Conservation (phyloP, 1,284 basidiomycete species). For the Ceratobasidium theobromae region DNA sequence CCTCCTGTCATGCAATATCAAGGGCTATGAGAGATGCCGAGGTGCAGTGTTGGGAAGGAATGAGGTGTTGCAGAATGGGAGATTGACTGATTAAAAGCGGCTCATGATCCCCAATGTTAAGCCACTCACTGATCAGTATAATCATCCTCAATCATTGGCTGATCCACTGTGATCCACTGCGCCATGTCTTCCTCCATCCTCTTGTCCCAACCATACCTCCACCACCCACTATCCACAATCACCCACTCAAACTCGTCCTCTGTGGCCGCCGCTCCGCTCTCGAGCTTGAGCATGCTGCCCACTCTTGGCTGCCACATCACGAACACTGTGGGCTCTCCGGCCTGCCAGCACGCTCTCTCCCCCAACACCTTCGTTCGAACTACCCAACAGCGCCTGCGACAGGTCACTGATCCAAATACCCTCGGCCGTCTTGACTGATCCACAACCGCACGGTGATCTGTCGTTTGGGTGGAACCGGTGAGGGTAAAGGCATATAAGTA, state of each 20-base stretch:
- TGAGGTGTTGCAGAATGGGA: slow-evolving; percentile 17
- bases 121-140: slow-evolving; percentile 59
- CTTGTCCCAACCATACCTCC: slow-evolving; percentile 63
- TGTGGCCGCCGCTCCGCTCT: slow-evolving; percentile 45
- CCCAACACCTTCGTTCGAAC: neutral
- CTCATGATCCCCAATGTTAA: slow-evolving; percentile 13
- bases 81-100: slow-evolving; percentile 10
- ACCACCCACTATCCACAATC: slow-evolving; percentile 58
- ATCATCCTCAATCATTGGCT: slow-evolving; percentile 68
- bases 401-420: slow-evolving; percentile 73
- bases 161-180: slow-evolving; percentile 51
- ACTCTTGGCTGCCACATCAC: slow-evolving; percentile 30
- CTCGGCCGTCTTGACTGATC: slow-evolving; percentile 76
- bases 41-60: slow-evolving; percentile 1
- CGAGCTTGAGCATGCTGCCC: slow-evolving; percentile 24
- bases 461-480: slow-evolving; percentile 39
- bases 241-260: slow-evolving; percentile 43
- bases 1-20: slow-evolving; percentile 11
- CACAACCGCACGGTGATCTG: slow-evolving; percentile 66
- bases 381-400: slow-evolving; percentile 3
- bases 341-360: neutral
- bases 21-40: slow-evolving; percentile 6
- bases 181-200: slow-evolving; percentile 72
- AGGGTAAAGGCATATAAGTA: slow-evolving; percentile 33
- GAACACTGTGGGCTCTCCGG: slow-evolving; percentile 24